Percentiles rank a stretch among this genome's conserved stretches.
These are phyloP conservation scores for Corinectria fuckeliana DNA, from an alignment of 2,329 filamentous ascomycete genomes.

Conservation along the genomic window DNA sequence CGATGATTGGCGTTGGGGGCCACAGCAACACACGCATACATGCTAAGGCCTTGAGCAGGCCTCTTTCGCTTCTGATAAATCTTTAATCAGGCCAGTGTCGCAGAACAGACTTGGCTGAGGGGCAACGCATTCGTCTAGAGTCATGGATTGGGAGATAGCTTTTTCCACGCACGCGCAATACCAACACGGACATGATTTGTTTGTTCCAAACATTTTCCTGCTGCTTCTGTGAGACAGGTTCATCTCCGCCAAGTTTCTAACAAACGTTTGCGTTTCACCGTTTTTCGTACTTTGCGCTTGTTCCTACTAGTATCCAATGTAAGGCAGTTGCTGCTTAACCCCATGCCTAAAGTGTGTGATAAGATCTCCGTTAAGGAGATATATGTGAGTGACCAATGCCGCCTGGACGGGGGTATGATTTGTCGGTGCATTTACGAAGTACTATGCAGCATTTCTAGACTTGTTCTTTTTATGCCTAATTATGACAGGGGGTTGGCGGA, in stretches of 20 bases:
- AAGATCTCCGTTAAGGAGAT: too few relatives aligned
- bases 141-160: conserved; percentile 18
- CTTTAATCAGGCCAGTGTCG: conserved; percentile 30
- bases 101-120: conserved; percentile 22
- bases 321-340: too few relatives aligned
- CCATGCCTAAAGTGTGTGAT: too few relatives aligned
- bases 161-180: conserved; percentile 22
- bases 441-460: not conserved
- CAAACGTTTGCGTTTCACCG: not conserved
- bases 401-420: not conserved
- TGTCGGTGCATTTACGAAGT: not conserved
- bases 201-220: conserved; percentile 3
- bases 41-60: conserved; percentile 34
- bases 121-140: conserved; percentile 11
- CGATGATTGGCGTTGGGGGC: conserved; percentile 28
- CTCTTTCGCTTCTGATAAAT: conserved; percentile 29
- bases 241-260: not conserved
- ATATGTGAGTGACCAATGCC: not conserved
- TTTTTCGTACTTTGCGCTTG: too few relatives aligned
- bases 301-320: too few relatives aligned
- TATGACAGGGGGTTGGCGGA: not conserved
- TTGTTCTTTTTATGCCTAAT: not conserved
- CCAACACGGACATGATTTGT: conserved; percentile 26
- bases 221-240: not conserved
- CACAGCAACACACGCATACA: conserved; percentile 24